These are phyloP conservation scores for Emergomyces pasteurianus DNA, from an alignment of 2,329 filamentous ascomycete species.

Conservation along the genomic window DNA sequence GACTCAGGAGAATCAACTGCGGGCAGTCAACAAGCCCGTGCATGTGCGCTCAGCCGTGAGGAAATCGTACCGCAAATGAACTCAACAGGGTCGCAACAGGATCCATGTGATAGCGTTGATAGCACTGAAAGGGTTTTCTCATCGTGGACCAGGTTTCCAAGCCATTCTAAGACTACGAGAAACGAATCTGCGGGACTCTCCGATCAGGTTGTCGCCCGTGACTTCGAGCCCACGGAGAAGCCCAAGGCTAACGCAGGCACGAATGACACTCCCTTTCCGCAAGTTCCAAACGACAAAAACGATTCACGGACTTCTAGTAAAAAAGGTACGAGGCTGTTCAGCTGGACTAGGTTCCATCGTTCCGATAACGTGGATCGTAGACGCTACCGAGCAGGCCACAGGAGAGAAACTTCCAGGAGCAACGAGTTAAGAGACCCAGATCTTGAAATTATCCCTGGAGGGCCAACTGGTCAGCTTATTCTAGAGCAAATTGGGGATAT, in stretches of 20 bases:
- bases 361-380: slow-evolving; percentile 6
- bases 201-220: slow-evolving; percentile 13
- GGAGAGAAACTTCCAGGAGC: slow-evolving; percentile 8
- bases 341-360: slow-evolving; percentile 6
- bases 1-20: neutral
- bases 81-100: neutral
- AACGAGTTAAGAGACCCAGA: slow-evolving; percentile 8
- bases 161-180: slow-evolving; percentile 10
- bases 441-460: slow-evolving; percentile 11
- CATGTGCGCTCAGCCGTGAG: neutral
- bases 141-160: slow-evolving; percentile 15
- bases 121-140: slow-evolving; percentile 4
- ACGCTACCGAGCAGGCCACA: slow-evolving; percentile 10
- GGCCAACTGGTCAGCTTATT: neutral
- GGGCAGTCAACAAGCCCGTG: neutral
- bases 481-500: slow-evolving; percentile 11
- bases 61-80: neutral
- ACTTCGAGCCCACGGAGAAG: slow-evolving; percentile 8
- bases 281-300: neutral
- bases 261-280: neutral
- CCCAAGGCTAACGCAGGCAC: neutral
- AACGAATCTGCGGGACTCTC: slow-evolving; percentile 7
- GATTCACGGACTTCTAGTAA: neutral
- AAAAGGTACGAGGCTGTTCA: slow-evolving; percentile 7
- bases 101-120: neutral